Evolutionary conservation across 2,329 filamentous ascomycete species (phyloP), one percentile per base, ranked within the genome.

Genomic region (Microcyclosporella mali): DNA sequence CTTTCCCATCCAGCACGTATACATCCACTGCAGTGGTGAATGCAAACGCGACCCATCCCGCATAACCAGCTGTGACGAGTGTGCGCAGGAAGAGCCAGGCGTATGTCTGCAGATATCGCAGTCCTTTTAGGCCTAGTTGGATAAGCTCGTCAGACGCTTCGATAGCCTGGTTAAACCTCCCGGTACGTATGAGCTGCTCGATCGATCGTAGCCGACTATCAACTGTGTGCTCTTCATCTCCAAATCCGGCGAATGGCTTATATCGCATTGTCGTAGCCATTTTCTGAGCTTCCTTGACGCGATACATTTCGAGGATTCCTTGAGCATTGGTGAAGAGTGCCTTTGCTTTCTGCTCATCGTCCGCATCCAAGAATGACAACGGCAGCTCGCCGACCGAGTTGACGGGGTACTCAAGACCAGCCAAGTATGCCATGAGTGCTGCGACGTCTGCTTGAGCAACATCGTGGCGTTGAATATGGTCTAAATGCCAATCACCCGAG

Each of bases 331-430:
- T 82, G 15, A 95, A 70, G 4, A 87, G 81, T 1, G 88, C 90
- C 56, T 85, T 76, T 0, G 94, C 87, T 65, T 97, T 95, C 50
- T 87, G 81, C 40, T 79, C 74, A 7, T 80, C 74, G 55, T 74
- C 74, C 1, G 83, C 85, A 38, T 84, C 78, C 7, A 97, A 69
- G 62, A 85, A 98, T 0, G 85, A 78, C 21, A 98, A 70, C 0
- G 92, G 92, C 25, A 98, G 74, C 65, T 95, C 85, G 36, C 92
- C 92, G 2, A 98, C 92, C 1, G 90, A 97, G 62, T 98, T 98
- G 41, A 89, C 90, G 0, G 92, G 94, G 58, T 90, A 98, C 53
- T 90, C 84, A 10, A 90, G 69, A 3, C 92, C 92, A 37, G 81
- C 80, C 12, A 98, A 74, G 59, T 97, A 94, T 1, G 94, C 82